Base-by-base conservation (phyloP, 2,329 filamentous ascomycete genomes). In the Phaeophleospora eucalypticola region DNA sequence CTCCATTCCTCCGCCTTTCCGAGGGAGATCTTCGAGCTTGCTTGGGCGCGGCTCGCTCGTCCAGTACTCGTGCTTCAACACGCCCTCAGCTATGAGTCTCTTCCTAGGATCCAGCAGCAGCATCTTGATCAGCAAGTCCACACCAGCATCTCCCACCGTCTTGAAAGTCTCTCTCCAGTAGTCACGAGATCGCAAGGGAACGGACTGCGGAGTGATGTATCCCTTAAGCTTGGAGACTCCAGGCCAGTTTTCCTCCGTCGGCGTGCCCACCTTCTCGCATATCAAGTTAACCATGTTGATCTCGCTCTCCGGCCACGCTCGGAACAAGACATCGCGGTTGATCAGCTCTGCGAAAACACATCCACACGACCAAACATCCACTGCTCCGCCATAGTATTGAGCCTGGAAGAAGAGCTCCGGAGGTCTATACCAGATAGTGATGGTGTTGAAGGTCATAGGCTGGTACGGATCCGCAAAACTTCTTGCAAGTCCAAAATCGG, bases 341-440 rank as follows among this genome's bases (percentile, higher is more conserved):
- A 95, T 76, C 42, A 98, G 79, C 69, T 98, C 93, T 21, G 90
- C 91, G 59, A 98, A 93, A 9, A 98, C 89, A 64, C 88, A 83
- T 40, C 89, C 93, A 46, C 95, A 86, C 39, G 86, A 90, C 91
- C 93, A 98, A 49, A 98, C 77, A 65, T 98, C 93, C 16, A 96
- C 93, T 4, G 85, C 87, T 18, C 89, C 89, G 36, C 83, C 84
- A 72, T 98, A 98, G 70, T 93, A 87, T 48, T 82, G 80, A 2
- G 89, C 89, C 48, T 90, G 89, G 64, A 91, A 96, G 54, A 97
- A 82, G 17, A 98, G 79, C 74, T 98, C 93, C 0, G 90, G 90
- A 0, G 93, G 90, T 1, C 91, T 81, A 73, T 97, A 98, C 89
- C 93, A 98, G 55, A 89, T 83, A 15, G 93, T 98, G 67, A 98